phyloP scores from a whole-genome alignment of 257 asterid species.

The Primulina tabacum region DNA sequence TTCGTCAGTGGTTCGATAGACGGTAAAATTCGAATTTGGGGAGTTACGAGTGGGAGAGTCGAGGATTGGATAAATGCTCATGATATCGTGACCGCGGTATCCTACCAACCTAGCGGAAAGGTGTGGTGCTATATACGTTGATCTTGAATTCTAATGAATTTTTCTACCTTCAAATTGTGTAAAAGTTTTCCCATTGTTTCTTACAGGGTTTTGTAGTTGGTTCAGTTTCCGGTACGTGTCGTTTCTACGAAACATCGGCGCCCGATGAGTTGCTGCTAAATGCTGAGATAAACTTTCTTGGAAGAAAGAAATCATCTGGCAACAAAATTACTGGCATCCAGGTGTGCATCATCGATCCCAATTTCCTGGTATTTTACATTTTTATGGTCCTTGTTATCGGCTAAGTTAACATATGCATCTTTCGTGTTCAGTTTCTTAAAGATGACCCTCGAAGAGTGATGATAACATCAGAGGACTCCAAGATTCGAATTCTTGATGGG shows the following conservation, averaged over 20 bases:
- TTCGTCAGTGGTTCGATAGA: slow-evolving; percentile 81
- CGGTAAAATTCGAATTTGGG: slow-evolving; percentile 87
- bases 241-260: slow-evolving; percentile 58
- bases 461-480: slow-evolving; percentile 87
- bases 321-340: slow-evolving; percentile 80
- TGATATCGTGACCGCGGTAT: slow-evolving; percentile 62
- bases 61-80: slow-evolving; percentile 59
- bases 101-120: slow-evolving; percentile 75
- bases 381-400: neutral
- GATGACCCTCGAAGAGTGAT: slow-evolving; percentile 51
- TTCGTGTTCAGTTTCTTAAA: slow-evolving; percentile 47
- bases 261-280: slow-evolving; percentile 41
- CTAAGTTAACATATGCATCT: slow-evolving; percentile 19
- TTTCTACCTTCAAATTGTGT: neutral
- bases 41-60: slow-evolving; percentile 51
- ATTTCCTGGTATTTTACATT: neutral
- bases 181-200: slow-evolving; percentile 2
- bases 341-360: slow-evolving; percentile 38
- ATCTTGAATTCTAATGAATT: neutral
- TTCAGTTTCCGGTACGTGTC: slow-evolving; percentile 67
- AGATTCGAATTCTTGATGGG: slow-evolving; percentile 74
- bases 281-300: slow-evolving; percentile 46
- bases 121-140: slow-evolving; percentile 29
- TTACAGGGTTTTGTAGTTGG: slow-evolving; percentile 75
- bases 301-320: slow-evolving; percentile 57